A percentile compares a stretch with the other conserved stretches of the same genome.
phyloP scores from a whole-genome alignment of 176 grass and related monocot genomes.

The Oryza punctata region DNA sequence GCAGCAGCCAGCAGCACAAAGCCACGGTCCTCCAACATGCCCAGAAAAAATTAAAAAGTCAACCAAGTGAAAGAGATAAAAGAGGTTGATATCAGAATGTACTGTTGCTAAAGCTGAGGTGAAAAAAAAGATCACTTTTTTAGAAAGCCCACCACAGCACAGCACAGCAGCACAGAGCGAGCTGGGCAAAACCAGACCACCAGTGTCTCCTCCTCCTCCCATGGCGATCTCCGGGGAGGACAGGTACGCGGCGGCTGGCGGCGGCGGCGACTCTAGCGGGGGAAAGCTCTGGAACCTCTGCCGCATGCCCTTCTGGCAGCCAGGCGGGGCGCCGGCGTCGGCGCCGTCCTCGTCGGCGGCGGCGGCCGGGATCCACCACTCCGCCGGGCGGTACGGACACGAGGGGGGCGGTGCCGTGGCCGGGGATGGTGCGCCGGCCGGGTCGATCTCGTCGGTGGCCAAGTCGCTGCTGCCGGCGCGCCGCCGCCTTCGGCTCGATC shows the following conservation, averaged over 20 bases:
- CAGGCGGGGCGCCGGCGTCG: slow-evolving; percentile 36
- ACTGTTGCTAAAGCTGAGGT: slow-evolving; percentile 45
- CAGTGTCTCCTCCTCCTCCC: not conserved
- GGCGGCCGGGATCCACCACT: slow-evolving; percentile 54
- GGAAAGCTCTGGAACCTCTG: slow-evolving; percentile 94
- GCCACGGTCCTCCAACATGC: slow-evolving; percentile 20
- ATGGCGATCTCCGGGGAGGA: slow-evolving; percentile 83
- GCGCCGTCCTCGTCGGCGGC: slow-evolving; percentile 35
- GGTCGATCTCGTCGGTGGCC: slow-evolving; percentile 77
- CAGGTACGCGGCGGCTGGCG: slow-evolving; percentile 35
- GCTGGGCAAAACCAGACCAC: not conserved
- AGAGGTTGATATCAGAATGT: slow-evolving; percentile 29
- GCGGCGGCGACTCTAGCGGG: not conserved
- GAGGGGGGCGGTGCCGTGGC: not conserved
- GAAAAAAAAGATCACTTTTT: slow-evolving; percentile 42
- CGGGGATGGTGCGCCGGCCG: slow-evolving; percentile 34
- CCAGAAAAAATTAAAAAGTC: slow-evolving; percentile 30
- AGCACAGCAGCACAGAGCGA: not conserved
- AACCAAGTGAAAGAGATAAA: slow-evolving; percentile 40
- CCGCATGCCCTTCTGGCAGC: slow-evolving; percentile 87
- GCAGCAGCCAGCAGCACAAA: slow-evolving; percentile 19
- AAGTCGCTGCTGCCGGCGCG: slow-evolving; percentile 71
- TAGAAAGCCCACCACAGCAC: slow-evolving; percentile 6
- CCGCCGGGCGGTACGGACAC: slow-evolving; percentile 57
- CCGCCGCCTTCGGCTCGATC: slow-evolving; percentile 87